Conservation (phyloP, 2,329 filamentous ascomycete genomes). For the Raffaelea deltoideospora region DNA sequence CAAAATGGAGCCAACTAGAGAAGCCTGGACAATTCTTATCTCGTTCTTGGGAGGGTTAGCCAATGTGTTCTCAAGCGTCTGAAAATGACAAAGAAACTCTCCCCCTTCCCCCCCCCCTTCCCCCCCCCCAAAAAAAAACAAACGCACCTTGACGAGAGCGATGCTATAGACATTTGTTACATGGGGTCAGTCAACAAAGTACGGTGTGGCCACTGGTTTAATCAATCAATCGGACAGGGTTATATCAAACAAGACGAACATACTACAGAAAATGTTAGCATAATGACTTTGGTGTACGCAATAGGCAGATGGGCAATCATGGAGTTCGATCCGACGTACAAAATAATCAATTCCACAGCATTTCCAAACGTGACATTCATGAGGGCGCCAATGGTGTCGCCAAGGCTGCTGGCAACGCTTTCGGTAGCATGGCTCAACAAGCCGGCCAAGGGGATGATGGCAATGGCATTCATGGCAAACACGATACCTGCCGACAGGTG, state of each 20-base stretch:
- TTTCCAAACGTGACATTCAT: constrained; percentile 89
- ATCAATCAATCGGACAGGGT: too few relatives aligned
- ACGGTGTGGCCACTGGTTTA: neutral
- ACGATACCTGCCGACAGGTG: constrained; percentile 23
- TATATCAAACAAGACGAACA: constrained; percentile 2
- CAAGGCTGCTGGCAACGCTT: constrained; percentile 66
- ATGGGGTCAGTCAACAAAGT: too few relatives aligned
- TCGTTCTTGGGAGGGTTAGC: constrained; percentile 30
- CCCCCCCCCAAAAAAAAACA: neutral
- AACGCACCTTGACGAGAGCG: constrained; percentile 8
- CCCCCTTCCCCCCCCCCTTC: too few relatives aligned
- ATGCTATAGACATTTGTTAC: too few relatives aligned
- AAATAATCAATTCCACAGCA: constrained; percentile 78
- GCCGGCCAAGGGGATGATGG: constrained; percentile 74
- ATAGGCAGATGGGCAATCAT: neutral
- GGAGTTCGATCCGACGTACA: constrained; percentile 27
- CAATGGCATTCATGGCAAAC: constrained; percentile 49
- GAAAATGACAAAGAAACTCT: neutral
- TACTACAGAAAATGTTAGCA: constrained; percentile 25
- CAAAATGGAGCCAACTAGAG: constrained; percentile 61
- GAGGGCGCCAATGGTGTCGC: constrained; percentile 75
- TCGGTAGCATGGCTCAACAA: constrained; percentile 77
- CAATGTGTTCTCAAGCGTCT: neutral
- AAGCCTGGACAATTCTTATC: constrained; percentile 62
- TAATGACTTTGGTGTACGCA: too few relatives aligned